phyloP scores from a whole-genome alignment of 1,284 basidiomycete genomes.

The Apiotrichum porosum region DNA sequence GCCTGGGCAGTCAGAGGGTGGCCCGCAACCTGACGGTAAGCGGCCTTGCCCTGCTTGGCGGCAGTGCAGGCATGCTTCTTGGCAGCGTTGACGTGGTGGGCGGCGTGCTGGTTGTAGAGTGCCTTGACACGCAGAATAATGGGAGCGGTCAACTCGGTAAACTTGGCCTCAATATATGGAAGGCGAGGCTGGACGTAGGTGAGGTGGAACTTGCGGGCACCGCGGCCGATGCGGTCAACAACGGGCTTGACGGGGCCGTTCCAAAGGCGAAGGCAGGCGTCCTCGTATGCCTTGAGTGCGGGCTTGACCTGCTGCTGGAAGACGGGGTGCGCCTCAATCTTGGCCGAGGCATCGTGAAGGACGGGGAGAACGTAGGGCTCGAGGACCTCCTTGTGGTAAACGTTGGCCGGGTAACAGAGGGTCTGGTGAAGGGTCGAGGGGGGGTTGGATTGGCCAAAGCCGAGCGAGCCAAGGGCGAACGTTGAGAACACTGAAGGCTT shows the following conservation, averaged over 20 bases:
- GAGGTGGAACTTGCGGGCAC: constrained; percentile 32
- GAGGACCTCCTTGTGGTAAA: constrained; percentile 37
- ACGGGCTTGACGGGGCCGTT: constrained; percentile 38
- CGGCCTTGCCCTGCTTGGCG: constrained; percentile 12
- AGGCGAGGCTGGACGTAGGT: constrained; percentile 41
- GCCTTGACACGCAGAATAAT: constrained; percentile 25
- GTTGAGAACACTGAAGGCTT: constrained; percentile 24
- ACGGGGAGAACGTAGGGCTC: constrained; percentile 35
- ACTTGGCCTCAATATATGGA: constrained; percentile 32
- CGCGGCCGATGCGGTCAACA: constrained; percentile 24
- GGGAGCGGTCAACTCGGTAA: constrained; percentile 32
- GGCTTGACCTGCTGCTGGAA: constrained; percentile 32
- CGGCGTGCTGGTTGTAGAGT: constrained; percentile 21
- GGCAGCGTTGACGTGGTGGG: constrained; percentile 28
- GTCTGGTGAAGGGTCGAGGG: constrained; percentile 30
- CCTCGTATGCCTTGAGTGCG: constrained; percentile 11
- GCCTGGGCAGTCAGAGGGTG: constrained; percentile 36
- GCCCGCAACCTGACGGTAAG: constrained; percentile 22
- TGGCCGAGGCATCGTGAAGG: constrained; percentile 23
- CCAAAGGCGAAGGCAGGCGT: constrained; percentile 17
- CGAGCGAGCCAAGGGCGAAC: constrained; percentile 33
- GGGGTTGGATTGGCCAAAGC: constrained; percentile 13
- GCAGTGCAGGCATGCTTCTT: constrained; percentile 19
- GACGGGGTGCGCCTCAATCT: constrained; percentile 21
- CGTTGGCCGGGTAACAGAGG: constrained; percentile 43